These are phyloP conservation scores for Suillus sp. DNA, from an alignment of 768 basidiomycete genomes.

Conservation along the genomic window DNA sequence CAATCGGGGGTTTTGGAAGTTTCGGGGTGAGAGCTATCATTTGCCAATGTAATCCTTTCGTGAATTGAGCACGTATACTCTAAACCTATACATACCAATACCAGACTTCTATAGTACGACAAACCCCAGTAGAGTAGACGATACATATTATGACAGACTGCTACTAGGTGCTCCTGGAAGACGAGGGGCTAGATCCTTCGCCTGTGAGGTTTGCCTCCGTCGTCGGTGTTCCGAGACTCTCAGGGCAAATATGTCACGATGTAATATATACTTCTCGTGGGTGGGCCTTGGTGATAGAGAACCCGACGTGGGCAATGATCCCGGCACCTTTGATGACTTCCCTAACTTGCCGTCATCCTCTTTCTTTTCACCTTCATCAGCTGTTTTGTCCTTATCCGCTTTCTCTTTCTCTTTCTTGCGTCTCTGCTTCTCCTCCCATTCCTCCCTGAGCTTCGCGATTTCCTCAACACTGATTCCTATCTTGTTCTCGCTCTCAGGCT, in stretches of 20 bases:
- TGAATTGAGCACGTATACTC: slow-evolving; percentile 13
- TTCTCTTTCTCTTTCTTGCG: slow-evolving; percentile 53
- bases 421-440: slow-evolving; percentile 77
- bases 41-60: slow-evolving; percentile 78
- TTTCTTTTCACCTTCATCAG: slow-evolving; percentile 41
- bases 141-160: slow-evolving; percentile 15
- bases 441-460: slow-evolving; percentile 73
- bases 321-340: slow-evolving; percentile 21
- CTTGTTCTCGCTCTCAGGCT: slow-evolving; percentile 42
- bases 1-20: slow-evolving; percentile 74
- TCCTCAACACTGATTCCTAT: slow-evolving; percentile 59
- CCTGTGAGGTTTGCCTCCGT: slow-evolving; percentile 64
- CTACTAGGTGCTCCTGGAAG: slow-evolving; percentile 63
- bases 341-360: slow-evolving; percentile 34
- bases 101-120: background rate
- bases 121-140: slow-evolving; percentile 2
- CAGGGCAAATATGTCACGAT: slow-evolving; percentile 82
- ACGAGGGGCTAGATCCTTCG: slow-evolving; percentile 69
- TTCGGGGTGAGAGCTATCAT: slow-evolving; percentile 75
- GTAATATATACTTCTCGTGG: slow-evolving; percentile 80
- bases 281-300: slow-evolving; percentile 41
- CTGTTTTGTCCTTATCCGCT: slow-evolving; percentile 25
- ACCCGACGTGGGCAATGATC: slow-evolving; percentile 31
- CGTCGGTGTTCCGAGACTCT: slow-evolving; percentile 75
- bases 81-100: background rate